A percentile compares a stretch with the other conserved stretches of the same genome.
Evolutionary conservation across 2,329 filamentous ascomycete species (phyloP).

Genomic region (Paraphoma sp.): DNA sequence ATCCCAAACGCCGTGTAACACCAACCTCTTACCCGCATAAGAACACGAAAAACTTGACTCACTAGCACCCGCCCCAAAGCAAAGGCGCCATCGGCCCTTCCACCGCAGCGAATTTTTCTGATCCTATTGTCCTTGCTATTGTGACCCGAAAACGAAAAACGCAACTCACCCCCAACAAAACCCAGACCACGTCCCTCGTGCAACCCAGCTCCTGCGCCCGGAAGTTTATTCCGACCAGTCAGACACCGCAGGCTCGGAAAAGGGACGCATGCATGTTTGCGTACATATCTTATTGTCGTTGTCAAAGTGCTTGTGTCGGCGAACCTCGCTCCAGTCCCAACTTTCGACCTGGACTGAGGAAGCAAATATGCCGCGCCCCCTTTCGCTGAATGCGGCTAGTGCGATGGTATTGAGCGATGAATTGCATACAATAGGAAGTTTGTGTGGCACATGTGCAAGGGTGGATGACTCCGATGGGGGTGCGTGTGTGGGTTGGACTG

Average conservation of each 20-base stretch:
- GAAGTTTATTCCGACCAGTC: too few relatives aligned
- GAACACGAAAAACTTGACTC: too few relatives aligned
- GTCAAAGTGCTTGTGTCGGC: too few relatives aligned
- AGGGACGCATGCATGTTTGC: too few relatives aligned
- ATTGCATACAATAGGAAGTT: constrained; percentile 15
- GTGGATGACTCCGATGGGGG: neutral
- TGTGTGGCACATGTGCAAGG: constrained; percentile 1
- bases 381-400: neutral
- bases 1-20: neutral
- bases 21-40: too few relatives aligned
- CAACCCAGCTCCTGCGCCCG: neutral
- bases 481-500: neutral
- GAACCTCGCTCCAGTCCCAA: too few relatives aligned
- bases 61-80: too few relatives aligned
- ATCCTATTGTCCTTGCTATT: neutral
- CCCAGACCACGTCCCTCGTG: neutral
- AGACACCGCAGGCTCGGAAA: too few relatives aligned
- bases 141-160: neutral
- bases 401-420: neutral
- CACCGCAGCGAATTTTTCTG: neutral
- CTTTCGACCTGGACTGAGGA: too few relatives aligned
- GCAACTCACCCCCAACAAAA: neutral
- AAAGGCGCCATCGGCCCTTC: neutral
- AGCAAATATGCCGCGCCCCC: too few relatives aligned
- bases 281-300: too few relatives aligned